These are phyloP conservation scores for Suhomyces xylopsoci DNA, from an alignment of 805 yeast genomes.

Conservation along the genomic window DNA sequence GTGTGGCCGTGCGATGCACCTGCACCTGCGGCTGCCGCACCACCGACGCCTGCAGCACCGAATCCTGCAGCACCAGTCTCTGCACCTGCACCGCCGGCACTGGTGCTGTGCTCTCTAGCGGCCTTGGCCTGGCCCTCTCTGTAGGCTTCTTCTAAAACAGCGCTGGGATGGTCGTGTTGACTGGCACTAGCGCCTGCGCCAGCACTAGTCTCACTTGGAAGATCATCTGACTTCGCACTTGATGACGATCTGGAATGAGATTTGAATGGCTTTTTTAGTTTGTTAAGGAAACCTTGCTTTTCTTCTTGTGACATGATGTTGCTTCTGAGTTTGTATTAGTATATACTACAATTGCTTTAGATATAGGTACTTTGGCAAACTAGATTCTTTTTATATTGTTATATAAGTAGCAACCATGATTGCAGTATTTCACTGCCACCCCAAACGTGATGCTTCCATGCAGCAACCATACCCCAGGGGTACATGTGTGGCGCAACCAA, in stretches of 20 bases:
- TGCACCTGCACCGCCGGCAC: not conserved
- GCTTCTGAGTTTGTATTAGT: not conserved
- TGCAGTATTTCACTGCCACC: conserved; percentile 2
- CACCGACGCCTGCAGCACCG: not conserved
- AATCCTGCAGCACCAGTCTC: not conserved
- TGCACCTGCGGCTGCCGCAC: not conserved
- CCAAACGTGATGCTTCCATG: not conserved
- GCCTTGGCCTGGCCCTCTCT: conserved; percentile 15
- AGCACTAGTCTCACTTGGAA: not conserved
- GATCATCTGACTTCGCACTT: not conserved
- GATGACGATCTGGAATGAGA: conserved; percentile 10
- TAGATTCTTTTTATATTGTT: not conserved
- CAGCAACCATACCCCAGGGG: conserved; percentile 1
- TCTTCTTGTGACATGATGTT: conserved; percentile 11
- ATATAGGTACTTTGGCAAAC: not conserved
- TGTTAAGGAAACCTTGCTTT: conserved; percentile 17
- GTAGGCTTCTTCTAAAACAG: conserved; percentile 16
- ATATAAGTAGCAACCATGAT: conserved; percentile 1
- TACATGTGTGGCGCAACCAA: not conserved
- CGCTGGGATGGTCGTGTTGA: not conserved
- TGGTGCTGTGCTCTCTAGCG: not conserved
- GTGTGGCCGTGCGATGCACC: not conserved
- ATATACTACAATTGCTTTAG: not conserved
- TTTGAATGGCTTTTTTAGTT: conserved; percentile 23
- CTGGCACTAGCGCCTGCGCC: not conserved